Evolutionary conservation across 192 early-diverging fungal species (phyloP).

Genomic region (Linnemannia zychae): DNA sequence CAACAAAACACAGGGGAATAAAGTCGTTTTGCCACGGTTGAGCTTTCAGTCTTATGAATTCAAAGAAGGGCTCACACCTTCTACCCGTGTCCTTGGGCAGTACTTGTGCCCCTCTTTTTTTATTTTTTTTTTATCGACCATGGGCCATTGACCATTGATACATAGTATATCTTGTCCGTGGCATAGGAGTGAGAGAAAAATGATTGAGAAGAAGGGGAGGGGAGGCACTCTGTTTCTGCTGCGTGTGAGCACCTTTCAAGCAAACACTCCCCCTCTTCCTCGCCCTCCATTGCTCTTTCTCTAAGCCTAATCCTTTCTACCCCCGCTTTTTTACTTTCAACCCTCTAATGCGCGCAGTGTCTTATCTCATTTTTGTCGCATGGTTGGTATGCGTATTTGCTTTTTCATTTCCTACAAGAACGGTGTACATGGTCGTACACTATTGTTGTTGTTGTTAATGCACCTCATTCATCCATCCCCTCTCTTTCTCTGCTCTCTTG

Average conservation of each 20-base stretch:
- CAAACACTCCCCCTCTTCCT: neutral
- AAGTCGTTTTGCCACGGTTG: too few species aligned
- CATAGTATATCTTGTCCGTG: neutral
- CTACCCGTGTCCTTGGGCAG: neutral
- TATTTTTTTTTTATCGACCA: neutral
- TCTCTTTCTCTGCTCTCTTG: neutral
- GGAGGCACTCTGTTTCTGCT: neutral
- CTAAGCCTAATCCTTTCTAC: neutral
- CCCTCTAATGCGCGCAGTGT: neutral
- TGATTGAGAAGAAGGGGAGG: neutral
- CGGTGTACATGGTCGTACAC: neutral
- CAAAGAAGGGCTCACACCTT: too few species aligned
- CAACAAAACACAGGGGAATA: too few species aligned
- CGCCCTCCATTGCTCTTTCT: neutral
- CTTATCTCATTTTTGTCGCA: neutral
- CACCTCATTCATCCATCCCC: neutral
- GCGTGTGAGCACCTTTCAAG: neutral
- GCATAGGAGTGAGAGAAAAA: neutral
- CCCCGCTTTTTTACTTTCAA: neutral
- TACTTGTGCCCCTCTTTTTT: neutral
- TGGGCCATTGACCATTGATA: neutral
- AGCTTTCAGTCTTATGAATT: too few species aligned
- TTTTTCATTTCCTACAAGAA: neutral
- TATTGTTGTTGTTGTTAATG: neutral
- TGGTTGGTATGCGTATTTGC: too few species aligned